These are phyloP conservation scores for Haberlea rhodopensis DNA, from an alignment of 257 asterid genomes.

Conservation along the genomic window DNA sequence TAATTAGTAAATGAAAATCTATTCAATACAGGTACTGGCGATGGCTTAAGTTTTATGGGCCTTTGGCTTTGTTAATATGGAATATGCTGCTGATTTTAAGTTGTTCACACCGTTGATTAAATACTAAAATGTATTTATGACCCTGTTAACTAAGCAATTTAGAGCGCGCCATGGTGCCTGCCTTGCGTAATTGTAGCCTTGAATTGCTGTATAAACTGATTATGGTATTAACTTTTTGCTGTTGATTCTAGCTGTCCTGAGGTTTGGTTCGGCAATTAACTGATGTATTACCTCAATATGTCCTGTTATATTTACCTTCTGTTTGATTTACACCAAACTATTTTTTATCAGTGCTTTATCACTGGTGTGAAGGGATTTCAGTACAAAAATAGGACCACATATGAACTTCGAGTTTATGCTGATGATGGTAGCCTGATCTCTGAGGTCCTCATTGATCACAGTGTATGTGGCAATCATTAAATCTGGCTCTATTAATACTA, in stretches of 20 bases:
- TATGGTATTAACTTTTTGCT: not conserved
- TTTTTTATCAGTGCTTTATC: conserved; percentile 62
- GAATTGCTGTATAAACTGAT: not conserved
- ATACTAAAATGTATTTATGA: not conserved
- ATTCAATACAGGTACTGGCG: not conserved
- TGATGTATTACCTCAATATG: not conserved
- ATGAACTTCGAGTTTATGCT: conserved; percentile 68
- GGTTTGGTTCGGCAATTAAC: not conserved
- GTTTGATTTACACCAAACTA: not conserved
- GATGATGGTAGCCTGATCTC: conserved; percentile 98
- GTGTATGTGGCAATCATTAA: conserved; percentile 40
- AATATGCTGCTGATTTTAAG: not conserved
- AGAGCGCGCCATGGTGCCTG: not conserved
- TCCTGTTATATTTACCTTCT: not conserved
- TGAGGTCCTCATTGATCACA: conserved; percentile 71
- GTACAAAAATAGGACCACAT: conserved; percentile 49
- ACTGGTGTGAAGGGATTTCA: conserved; percentile 84
- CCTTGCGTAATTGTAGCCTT: not conserved
- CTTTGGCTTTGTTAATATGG: not conserved
- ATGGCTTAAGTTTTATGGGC: not conserved
- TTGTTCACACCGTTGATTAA: not conserved
- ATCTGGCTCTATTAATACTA: not conserved
- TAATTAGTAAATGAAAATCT: not conserved
- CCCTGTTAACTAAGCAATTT: too few species aligned
- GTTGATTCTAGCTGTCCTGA: not conserved